Evolutionary conservation across 345 rosid species (phyloP), one percentile per base, ranked within the genome.

Genomic region (Clarkia xantiana): DNA sequence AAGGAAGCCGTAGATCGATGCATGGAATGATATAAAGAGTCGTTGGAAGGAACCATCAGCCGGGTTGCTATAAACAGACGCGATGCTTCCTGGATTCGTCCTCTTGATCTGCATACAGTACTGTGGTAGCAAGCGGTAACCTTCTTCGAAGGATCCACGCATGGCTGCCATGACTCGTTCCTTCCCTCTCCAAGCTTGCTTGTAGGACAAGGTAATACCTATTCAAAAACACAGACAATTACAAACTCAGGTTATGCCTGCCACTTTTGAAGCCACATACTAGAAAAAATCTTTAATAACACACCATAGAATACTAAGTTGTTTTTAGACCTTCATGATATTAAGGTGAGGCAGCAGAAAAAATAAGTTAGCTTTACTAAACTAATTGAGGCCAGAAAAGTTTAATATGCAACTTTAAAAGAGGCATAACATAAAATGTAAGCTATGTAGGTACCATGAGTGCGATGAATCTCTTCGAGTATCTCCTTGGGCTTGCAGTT

Each of bases 131-230:
- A 93, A 43, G 43, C 95, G 78, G 68, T 93, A 87, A 11, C 95
- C 96, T 73, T 93, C 96, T 65, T 93, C 96, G 25, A 93, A 93
- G 38, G 99, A 84, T 14, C 99, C 96, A n/a, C 96, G 90, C 96
- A 93, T 82, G 10, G 81, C 85, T 14, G 95, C 87, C 96, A 87
- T 93, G 57, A 93, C 84, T 19, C 95, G 83, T 63, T 93, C 96
- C 69, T 93, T 93, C 56, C 99, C 99, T 51, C 99, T 82, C 99
- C 99, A 93, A 15, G 99, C 99, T 76, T 87, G 99, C 71, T 93
- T 93, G 71, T 87, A 93, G 0, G 99, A 84, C 40, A 93, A 63
- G 36, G 99, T 80, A 45, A 93, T 93, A 10, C 36, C 36, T 29
- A 29, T 29, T 29, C 36, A 29, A 29, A 29, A 29, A 29, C 36